Evolutionary conservation across 2,329 filamentous ascomycete genomes (phyloP).

Genomic region (Alternaria rosae): DNA sequence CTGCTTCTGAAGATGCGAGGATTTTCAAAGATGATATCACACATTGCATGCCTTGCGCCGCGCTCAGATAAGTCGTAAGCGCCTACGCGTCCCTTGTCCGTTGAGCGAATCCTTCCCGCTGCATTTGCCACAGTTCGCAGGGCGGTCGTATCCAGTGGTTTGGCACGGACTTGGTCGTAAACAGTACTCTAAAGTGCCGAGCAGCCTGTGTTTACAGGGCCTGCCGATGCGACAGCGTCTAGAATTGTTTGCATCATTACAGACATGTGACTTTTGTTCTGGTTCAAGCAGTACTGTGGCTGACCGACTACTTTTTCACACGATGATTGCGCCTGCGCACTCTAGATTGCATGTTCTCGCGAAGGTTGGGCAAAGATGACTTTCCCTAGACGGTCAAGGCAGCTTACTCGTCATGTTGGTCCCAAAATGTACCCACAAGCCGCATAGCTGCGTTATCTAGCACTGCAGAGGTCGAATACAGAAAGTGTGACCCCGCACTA

Average conservation of each 20-base stretch:
- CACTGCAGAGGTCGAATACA: neutral
- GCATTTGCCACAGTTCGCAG: conserved; percentile 20
- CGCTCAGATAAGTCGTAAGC: conserved; percentile 7
- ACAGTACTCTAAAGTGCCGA: neutral
- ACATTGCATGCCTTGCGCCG: neutral
- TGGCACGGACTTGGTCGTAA: neutral
- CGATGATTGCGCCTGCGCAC: neutral
- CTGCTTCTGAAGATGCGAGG: neutral
- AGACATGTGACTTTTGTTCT: neutral
- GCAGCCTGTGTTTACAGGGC: neutral
- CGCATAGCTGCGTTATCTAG: neutral
- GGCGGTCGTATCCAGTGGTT: neutral
- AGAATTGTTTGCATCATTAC: neutral
- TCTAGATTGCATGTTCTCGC: neutral
- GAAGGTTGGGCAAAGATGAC: neutral
- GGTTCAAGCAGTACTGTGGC: neutral
- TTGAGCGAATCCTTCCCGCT: conserved; percentile 22
- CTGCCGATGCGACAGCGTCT: neutral
- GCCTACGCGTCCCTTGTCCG: conserved; percentile 12
- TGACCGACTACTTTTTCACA: neutral
- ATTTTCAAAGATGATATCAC: neutral
- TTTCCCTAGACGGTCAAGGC: neutral
- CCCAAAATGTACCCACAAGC: neutral
- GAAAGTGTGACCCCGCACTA: neutral
- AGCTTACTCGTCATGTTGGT: neutral